Conservation (phyloP, 108 stramenopile species). For the Hondaea fermentalgiana region DNA sequence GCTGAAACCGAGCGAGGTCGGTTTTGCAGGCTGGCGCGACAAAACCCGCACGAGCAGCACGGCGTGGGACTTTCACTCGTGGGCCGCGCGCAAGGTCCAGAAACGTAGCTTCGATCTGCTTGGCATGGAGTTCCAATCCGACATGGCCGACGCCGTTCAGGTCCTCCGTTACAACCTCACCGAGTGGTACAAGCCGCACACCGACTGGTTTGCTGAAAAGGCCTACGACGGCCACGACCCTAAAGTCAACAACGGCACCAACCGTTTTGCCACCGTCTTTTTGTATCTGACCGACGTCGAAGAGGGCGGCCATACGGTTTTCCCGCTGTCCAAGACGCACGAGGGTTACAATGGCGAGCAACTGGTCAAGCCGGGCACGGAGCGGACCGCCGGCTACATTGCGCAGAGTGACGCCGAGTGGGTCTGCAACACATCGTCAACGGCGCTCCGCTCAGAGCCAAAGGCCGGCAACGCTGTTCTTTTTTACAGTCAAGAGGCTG, state of each 20-base stretch:
- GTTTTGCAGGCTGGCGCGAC: constrained; percentile 23
- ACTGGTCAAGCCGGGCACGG: background rate
- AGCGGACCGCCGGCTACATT: background rate
- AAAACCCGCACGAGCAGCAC: constrained; percentile 42
- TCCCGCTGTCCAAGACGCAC: constrained; percentile 29
- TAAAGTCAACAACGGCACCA: constrained; percentile 31
- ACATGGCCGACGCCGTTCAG: constrained; percentile 60
- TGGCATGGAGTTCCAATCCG: constrained; percentile 43
- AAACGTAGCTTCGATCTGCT: constrained; percentile 42
- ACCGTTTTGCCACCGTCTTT: constrained; percentile 77
- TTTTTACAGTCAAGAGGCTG: constrained; percentile 49
- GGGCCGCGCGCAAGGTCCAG: constrained; percentile 29
- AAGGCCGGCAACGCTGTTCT: background rate
- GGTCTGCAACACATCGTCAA: constrained; percentile 53
- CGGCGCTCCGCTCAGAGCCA: constrained; percentile 11
- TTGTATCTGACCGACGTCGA: constrained; percentile 72
- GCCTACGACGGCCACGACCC: constrained; percentile 32
- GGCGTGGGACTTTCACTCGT: constrained; percentile 39
- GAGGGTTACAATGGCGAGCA: constrained; percentile 1
- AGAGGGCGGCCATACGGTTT: constrained; percentile 57
- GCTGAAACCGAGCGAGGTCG: background rate
- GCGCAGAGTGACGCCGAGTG: background rate
- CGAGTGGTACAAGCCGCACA: constrained; percentile 58
- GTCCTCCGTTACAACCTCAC: constrained; percentile 55
- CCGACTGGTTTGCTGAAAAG: constrained; percentile 48